Conservation (phyloP, 2,329 filamentous ascomycete species). For the Aspergillus aculeatus region DNA sequence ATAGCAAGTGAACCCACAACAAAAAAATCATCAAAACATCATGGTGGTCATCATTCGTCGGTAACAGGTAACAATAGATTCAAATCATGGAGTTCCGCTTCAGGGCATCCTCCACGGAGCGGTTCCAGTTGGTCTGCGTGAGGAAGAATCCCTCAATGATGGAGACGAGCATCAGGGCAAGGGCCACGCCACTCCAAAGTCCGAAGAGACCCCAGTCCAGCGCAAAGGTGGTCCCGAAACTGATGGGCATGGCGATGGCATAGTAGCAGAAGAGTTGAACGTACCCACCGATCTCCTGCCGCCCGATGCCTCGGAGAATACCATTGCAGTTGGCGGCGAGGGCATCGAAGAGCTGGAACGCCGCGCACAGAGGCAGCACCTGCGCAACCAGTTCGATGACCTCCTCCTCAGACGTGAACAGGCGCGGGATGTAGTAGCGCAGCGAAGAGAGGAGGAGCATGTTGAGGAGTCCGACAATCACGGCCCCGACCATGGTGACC, state of each 20-base stretch:
- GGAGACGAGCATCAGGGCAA: constrained; percentile 64
- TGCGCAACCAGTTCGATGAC: constrained; percentile 67
- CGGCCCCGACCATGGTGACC: constrained; percentile 68
- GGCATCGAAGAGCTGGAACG: constrained; percentile 88
- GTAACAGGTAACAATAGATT: neutral
- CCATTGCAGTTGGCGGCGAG: constrained; percentile 78
- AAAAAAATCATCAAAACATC: neutral
- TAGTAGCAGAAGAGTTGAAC: constrained; percentile 88
- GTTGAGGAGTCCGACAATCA: constrained; percentile 76
- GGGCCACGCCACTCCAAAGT: constrained; percentile 74
- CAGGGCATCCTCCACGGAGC: constrained; percentile 60
- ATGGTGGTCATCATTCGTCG: neutral
- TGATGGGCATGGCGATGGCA: constrained; percentile 77
- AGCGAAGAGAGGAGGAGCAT: constrained; percentile 66
- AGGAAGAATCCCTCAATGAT: constrained; percentile 59
- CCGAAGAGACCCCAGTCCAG: constrained; percentile 74
- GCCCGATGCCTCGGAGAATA: constrained; percentile 79
- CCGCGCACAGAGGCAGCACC: constrained; percentile 75
- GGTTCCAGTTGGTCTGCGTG: constrained; percentile 54
- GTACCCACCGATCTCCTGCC: constrained; percentile 86
- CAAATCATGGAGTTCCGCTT: constrained; percentile 50
- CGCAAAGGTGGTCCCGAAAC: constrained; percentile 74
- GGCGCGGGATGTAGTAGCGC: constrained; percentile 69
- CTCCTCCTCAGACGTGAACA: constrained; percentile 73
- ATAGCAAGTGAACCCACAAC: neutral